A percentile compares a stretch with the other conserved stretches of the same genome.
Conservation (phyloP, 805 yeast genomes). For the Scheffersomyces spartinae region DNA sequence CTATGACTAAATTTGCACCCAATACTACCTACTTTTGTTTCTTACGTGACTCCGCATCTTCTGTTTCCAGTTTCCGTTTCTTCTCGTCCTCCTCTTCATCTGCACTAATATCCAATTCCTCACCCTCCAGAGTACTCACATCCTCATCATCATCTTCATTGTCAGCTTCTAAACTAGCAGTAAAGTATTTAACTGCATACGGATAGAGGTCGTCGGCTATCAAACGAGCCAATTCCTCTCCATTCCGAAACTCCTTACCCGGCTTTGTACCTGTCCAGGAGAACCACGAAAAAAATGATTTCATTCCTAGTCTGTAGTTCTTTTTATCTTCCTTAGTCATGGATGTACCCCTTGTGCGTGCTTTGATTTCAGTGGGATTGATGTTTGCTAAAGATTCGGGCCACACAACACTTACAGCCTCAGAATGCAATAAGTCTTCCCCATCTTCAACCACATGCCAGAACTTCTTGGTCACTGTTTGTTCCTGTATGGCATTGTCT, state of each 20-base stretch:
- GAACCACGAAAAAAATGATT: slow-evolving; percentile 81
- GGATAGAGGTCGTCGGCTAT: slow-evolving; percentile 77
- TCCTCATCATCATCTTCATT: slow-evolving; percentile 42
- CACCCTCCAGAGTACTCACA: slow-evolving; percentile 33
- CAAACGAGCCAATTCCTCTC: slow-evolving; percentile 65
- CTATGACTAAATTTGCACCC: no score
- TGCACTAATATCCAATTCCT: slow-evolving; percentile 41
- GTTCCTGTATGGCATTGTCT: slow-evolving; percentile 40
- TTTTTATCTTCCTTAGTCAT: slow-evolving; percentile 44
- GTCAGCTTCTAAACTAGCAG: slow-evolving; percentile 55
- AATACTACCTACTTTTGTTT: no score
- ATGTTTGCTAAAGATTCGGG: slow-evolving; percentile 48
- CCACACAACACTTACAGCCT: slow-evolving; percentile 52
- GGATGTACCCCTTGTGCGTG: slow-evolving; percentile 17
- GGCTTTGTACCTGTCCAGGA: slow-evolving; percentile 73
- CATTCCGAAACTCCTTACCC: slow-evolving; percentile 67
- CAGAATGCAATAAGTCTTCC: slow-evolving; percentile 43
- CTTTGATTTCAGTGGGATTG: slow-evolving; percentile 41
- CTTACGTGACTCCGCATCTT: neutral
- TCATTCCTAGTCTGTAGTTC: slow-evolving; percentile 59
- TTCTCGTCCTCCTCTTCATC: slow-evolving; percentile 27
- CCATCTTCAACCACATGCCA: slow-evolving; percentile 37
- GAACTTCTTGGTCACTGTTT: slow-evolving; percentile 52
- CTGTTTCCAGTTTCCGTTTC: slow-evolving; percentile 3
- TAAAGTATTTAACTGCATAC: slow-evolving; percentile 71